phyloP scores from a whole-genome alignment of 2,329 filamentous ascomycete species.

The Talaromyces albobiverticillius region DNA sequence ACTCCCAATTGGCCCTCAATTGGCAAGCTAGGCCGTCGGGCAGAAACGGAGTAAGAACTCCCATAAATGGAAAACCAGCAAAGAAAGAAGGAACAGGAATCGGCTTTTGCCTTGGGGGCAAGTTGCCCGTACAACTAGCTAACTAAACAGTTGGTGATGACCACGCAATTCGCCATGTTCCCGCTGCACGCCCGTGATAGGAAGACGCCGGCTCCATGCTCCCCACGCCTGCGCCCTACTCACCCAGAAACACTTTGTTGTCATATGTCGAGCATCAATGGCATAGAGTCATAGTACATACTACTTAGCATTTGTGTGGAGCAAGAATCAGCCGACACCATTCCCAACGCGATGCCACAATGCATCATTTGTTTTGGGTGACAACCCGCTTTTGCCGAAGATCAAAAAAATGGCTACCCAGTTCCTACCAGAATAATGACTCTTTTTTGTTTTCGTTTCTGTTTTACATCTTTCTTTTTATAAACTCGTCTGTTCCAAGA shows the following conservation, averaged over 20 bases:
- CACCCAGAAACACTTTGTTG: conserved; percentile 1
- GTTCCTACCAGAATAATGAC: conserved; percentile 1
- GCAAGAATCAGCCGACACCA: conserved; percentile 1
- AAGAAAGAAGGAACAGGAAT: not conserved
- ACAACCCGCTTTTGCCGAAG: conserved; percentile 14
- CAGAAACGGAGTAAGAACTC: conserved; percentile 11
- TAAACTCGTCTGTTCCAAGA: conserved; percentile 32
- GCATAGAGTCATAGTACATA: not conserved
- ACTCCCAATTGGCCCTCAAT: conserved; percentile 10
- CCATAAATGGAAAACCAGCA: not conserved
- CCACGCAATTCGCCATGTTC: conserved; percentile 26
- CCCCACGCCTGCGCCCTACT: not conserved
- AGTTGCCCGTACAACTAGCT: not conserved
- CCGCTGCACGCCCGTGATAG: conserved; percentile 26
- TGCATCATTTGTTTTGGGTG: conserved; percentile 11
- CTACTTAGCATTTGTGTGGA: no score
- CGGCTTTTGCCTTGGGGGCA: not conserved
- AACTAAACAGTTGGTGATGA: not conserved
- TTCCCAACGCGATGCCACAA: conserved; percentile 6
- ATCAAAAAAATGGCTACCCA: conserved; percentile 9
- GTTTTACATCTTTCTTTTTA: conserved; percentile 7
- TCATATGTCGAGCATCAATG: not conserved
- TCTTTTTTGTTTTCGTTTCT: conserved; percentile 4
- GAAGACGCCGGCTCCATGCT: not conserved
- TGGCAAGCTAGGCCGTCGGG: conserved; percentile 14